phyloP scores from a whole-genome alignment of 352 stramenopile species.

The Globisporangium acanthophoron region DNA sequence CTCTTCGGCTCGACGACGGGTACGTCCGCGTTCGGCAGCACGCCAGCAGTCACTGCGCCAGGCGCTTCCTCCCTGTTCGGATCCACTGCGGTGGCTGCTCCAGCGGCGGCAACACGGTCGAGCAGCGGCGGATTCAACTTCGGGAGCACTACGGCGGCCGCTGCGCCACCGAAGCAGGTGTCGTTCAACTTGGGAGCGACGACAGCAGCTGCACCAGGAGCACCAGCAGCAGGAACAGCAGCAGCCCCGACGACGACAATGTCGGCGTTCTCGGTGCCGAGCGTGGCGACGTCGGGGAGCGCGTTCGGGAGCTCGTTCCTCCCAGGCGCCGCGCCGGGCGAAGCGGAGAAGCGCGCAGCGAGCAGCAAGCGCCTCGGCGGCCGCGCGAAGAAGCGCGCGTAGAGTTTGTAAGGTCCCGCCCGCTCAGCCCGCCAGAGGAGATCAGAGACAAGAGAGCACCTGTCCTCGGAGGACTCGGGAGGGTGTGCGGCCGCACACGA shows the following conservation, averaged over 20 bases:
- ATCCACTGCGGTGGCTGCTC: not conserved
- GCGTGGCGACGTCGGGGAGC: constrained; percentile 18
- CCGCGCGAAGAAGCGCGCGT: constrained; percentile 16
- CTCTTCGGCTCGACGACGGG: constrained; percentile 8
- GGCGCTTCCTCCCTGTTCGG: constrained; percentile 16
- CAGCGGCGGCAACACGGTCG: constrained; percentile 1
- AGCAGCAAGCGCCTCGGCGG: constrained; percentile 13
- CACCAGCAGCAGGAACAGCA: constrained; percentile 12
- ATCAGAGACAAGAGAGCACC: not conserved
- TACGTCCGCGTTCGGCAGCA: constrained; percentile 28
- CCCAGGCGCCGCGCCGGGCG: constrained; percentile 7
- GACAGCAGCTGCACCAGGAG: not conserved
- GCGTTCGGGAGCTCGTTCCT: constrained; percentile 54
- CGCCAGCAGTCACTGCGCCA: constrained; percentile 7
- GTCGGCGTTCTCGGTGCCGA: constrained; percentile 19
- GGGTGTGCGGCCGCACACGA: constrained; percentile 1
- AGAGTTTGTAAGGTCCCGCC: constrained; percentile 16
- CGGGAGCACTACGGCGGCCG: constrained; percentile 20
- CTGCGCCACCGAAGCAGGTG: constrained; percentile 49
- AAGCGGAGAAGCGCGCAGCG: constrained; percentile 11
- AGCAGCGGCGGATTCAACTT: constrained; percentile 22
- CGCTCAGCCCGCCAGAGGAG: not conserved
- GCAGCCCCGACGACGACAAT: constrained; percentile 18
- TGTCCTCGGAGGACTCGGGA: not conserved
- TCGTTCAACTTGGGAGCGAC: constrained; percentile 39